Evolutionary conservation across 2,329 filamentous ascomycete genomes (phyloP).

Genomic region (Proliferodiscus dingleyae): DNA sequence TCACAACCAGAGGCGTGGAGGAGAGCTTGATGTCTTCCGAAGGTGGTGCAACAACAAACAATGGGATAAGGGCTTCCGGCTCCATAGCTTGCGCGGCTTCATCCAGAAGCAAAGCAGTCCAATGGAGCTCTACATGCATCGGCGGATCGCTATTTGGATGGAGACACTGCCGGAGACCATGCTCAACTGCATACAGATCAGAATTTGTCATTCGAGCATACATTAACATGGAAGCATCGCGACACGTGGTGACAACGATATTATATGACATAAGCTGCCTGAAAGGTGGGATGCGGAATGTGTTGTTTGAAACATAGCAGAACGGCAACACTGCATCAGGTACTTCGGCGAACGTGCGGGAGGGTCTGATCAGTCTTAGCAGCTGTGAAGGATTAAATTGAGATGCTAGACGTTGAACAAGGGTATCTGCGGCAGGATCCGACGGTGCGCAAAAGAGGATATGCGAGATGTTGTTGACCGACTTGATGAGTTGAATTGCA

Average conservation of each 20-base stretch:
- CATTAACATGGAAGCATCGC: conserved; percentile 17
- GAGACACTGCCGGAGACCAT: conserved; percentile 8
- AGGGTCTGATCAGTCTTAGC: conserved; percentile 15
- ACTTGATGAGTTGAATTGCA: conserved; percentile 14
- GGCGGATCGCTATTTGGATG: conserved; percentile 11
- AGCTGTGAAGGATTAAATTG: conserved; percentile 9
- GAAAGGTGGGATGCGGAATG: conserved; percentile 12
- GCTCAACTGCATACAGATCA: conserved; percentile 14
- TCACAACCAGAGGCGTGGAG: conserved; percentile 12
- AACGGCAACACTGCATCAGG: conserved; percentile 12
- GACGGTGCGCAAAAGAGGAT: conserved; percentile 19
- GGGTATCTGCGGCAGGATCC: conserved; percentile 17
- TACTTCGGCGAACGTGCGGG: conserved; percentile 16
- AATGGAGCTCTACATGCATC: conserved; percentile 10
- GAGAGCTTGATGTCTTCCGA: conserved; percentile 1
- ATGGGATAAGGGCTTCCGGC: conserved; percentile 16
- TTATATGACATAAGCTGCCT: conserved; percentile 15
- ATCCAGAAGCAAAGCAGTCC: conserved; percentile 17
- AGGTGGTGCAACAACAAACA: conserved; percentile 16
- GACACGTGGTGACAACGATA: conserved; percentile 17
- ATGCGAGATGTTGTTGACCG: conserved; percentile 8
- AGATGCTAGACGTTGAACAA: conserved; percentile 11
- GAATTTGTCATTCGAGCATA: conserved; percentile 15
- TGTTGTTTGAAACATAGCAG: conserved; percentile 9
- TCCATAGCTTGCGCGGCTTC: conserved; percentile 21